These are phyloP conservation scores for Chrysosporium keratinophilum DNA, from an alignment of 2,329 filamentous ascomycete genomes.

Conservation along the genomic window DNA sequence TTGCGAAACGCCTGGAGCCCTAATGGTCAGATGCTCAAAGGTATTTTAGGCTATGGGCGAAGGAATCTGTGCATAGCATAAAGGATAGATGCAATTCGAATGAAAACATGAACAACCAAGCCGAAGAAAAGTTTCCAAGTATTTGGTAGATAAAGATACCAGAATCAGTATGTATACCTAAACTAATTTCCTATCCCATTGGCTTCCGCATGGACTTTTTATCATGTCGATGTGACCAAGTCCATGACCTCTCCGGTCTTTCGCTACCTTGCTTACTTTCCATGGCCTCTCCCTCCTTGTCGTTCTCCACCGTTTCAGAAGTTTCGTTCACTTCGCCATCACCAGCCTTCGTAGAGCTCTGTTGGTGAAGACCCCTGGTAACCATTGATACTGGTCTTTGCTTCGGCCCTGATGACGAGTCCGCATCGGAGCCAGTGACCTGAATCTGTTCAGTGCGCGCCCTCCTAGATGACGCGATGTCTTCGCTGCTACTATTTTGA, in stretches of 20 bases:
- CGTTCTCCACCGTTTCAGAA: neutral
- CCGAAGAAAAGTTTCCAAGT: too few relatives aligned
- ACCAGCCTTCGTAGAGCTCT: conserved; percentile 1
- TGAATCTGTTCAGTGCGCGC: neutral
- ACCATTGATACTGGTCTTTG: neutral
- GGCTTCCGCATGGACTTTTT: neutral
- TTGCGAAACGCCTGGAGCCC: too few relatives aligned
- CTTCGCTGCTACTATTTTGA: neutral
- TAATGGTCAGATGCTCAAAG: too few relatives aligned
- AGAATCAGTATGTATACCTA: too few relatives aligned
- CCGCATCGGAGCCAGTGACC: neutral
- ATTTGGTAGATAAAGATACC: too few relatives aligned
- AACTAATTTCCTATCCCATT: neutral
- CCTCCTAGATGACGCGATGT: neutral
- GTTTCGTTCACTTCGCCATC: conserved; percentile 1
- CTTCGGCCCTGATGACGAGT: neutral
- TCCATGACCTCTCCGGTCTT: neutral
- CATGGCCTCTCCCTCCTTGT: neutral
- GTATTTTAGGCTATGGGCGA: too few relatives aligned
- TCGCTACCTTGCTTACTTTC: neutral
- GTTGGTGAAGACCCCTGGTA: neutral
- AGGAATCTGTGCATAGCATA: too few relatives aligned
- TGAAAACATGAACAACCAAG: neutral
- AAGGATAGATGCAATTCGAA: neutral
- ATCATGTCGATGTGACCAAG: conserved; percentile 1